Conservation (phyloP, 2,329 filamentous ascomycete species). For the Arthrobotrys sphaeroides region DNA sequence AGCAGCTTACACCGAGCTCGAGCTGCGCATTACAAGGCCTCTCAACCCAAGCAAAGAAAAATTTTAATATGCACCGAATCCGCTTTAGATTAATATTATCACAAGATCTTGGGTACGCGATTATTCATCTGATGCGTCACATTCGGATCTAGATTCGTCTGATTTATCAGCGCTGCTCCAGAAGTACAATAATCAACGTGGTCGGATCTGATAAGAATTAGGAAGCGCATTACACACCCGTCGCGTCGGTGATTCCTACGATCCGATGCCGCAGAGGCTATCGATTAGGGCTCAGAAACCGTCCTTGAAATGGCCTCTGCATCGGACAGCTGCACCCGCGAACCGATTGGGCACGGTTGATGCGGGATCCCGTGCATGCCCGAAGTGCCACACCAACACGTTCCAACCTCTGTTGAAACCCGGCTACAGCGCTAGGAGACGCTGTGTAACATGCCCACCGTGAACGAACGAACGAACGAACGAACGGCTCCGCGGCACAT, state of each 20-base stretch:
- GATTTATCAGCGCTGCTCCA: slow-evolving; percentile 43
- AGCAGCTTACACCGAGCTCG: slow-evolving; percentile 24
- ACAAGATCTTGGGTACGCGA: slow-evolving; percentile 1
- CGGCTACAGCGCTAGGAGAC: slow-evolving; percentile 1
- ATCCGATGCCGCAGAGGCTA: slow-evolving; percentile 33
- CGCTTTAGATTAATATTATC: slow-evolving; percentile 8
- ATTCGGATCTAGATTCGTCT: slow-evolving; percentile 35
- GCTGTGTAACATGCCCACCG: slow-evolving; percentile 11
- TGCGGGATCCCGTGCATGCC: neutral
- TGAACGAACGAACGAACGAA: neutral
- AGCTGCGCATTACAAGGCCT: slow-evolving; percentile 1
- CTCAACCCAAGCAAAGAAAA: slow-evolving; percentile 1
- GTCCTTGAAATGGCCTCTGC: neutral
- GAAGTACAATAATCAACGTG: slow-evolving; percentile 17
- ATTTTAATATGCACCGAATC: slow-evolving; percentile 14
- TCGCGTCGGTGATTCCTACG: neutral
- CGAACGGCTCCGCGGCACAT: neutral
- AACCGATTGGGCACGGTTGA: neutral
- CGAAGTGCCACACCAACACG: slow-evolving; percentile 8
- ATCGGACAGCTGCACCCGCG: slow-evolving; percentile 1
- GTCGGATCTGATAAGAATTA: slow-evolving; percentile 38
- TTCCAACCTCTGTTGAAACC: slow-evolving; percentile 11
- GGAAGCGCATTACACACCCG: neutral
- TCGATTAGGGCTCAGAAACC: too few species aligned
- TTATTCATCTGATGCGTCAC: slow-evolving; percentile 48